These are phyloP conservation scores for Aspergillus novoparasiticus DNA, from an alignment of 2,329 filamentous ascomycete species.

Conservation along the genomic window DNA sequence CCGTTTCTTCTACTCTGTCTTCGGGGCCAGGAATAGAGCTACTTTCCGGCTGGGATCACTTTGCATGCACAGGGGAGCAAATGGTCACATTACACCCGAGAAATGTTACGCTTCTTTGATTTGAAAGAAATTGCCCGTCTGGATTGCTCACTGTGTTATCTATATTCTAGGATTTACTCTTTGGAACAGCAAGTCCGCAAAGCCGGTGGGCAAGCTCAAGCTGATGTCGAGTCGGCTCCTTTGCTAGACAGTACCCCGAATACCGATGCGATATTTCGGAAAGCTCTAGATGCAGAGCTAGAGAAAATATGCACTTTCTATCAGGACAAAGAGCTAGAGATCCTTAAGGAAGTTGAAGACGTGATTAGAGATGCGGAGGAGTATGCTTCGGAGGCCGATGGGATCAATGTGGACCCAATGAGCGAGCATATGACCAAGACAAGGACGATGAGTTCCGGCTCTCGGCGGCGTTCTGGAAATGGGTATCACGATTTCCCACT, in stretches of 20 bases:
- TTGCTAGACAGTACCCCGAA: constrained; percentile 69
- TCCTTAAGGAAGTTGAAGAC: constrained; percentile 76
- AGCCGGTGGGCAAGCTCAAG: constrained; percentile 49
- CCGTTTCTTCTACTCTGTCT: background rate
- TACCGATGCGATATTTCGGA: constrained; percentile 78
- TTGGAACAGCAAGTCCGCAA: constrained; percentile 84
- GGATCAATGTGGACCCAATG: constrained; percentile 45
- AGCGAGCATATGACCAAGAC: constrained; percentile 46
- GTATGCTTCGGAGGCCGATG: constrained; percentile 63
- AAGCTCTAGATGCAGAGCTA: constrained; percentile 81
- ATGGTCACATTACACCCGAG: constrained; percentile 11
- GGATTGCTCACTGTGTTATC: constrained; percentile 6
- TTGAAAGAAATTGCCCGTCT: constrained; percentile 1
- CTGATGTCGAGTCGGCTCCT: constrained; percentile 82
- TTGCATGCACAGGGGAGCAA: background rate
- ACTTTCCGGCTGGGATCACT: background rate
- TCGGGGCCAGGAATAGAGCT: background rate
- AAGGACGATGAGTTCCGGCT: constrained; percentile 43
- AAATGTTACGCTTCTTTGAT: constrained; percentile 5
- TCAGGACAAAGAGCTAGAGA: constrained; percentile 82
- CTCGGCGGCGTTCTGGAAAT: constrained; percentile 50
- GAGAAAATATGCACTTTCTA: constrained; percentile 96
- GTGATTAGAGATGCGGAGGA: constrained; percentile 73
- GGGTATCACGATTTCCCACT: constrained; percentile 56
- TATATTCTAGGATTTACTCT: constrained; percentile 74